Base-by-base conservation (phyloP, 495 filamentous ascomycete genomes). In the Hyphodiscus hymeniophilus region DNA sequence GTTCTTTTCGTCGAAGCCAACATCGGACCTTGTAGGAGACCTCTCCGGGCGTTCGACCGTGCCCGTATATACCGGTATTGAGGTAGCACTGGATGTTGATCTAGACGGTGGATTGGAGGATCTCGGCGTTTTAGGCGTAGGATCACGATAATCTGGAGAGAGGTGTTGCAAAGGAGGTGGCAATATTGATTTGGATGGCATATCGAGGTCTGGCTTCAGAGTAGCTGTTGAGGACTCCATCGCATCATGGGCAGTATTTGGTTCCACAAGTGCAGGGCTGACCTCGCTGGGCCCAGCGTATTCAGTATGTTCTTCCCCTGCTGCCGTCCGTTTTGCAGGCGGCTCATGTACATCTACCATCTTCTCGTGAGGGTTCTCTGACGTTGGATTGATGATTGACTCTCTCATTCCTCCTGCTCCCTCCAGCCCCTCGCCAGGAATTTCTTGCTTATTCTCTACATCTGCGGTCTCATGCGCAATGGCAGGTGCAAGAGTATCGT, bases 91-190 rank as follows among this genome's bases (percentile, higher is more conserved):
- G 13, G 73, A 76, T 8, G 74, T 62, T 11, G 71, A 69, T 43
- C 73, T 68, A 11, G 80, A 75, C 8, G 58, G 50, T 24, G 57
- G 53, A 23, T 50, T 67, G 1, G 68, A 70, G 33, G 45, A 36
- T n/a, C 44, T n/a, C 5, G 84, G 80, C 10, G 81, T 82, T 5
- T 74, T 75, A 3, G 81, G 71, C 3, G 77, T 80, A 21, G 80
- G 74, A 51, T 82, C 82, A 35, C 84, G 64, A 56, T 89, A 87
- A 4, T 49, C 44, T 5, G 43, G 24, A 51, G 31, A 42, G 15
- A 45, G 30, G 31, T 32, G 18, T 23, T 28, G 22, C 5, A 12
- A 4, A 28, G 38, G 8, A 8, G 13, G 13, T 21, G 31, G 6
- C 24, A 35, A 11, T 3, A 6, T 23, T 15, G 31, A 7, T 21